Evolutionary conservation across 164 flowering plant species (phyloP), one percentile per base, ranked within the genome.

Genomic region (Saururus chinensis): DNA sequence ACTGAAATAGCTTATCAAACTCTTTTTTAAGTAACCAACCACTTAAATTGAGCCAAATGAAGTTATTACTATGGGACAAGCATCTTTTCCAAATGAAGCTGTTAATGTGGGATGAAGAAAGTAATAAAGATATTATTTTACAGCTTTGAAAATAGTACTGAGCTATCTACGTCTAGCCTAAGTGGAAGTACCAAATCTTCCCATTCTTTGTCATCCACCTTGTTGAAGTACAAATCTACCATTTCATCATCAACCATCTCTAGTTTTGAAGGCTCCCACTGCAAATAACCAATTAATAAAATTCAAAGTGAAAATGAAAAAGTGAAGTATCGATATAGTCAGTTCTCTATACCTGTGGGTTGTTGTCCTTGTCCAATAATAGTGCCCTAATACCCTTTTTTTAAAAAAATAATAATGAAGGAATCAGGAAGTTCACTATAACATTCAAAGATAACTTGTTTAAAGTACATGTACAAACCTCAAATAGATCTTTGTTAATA

Each of bases 361-460:
- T 73, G 67, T 59, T 77, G 72, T 87, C 90, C 75, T 87, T 87
- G 60, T 84, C 90, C 60, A 81, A 17, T 67, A 87, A 65, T 64
- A 85, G 60, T 45, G 95, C 95, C 65, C 95, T 82, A 74, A 79
- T 78, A 26, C 84, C 86, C 86, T 82, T n/a, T n/a, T n/a, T n/a
- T n/a, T n/a, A n/a, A n/a, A n/a, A n/a, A n/a, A n/a, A n/a, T n/a
- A n/a, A n/a, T n/a, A n/a, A n/a, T n/a, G n/a, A n/a, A n/a, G n/a
- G 37, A 30, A 30, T 13, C 1, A 53, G 7, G 12, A 53, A n/a
- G 20, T 19, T 53, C 7, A 0, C 17, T 0, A 41, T 10, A 14
- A 2, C 14, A 21, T 17, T 35, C 19, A 25, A 60, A 0, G 6
- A 2, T 22, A 25, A 30, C 2, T 30, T 30, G 37, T 6, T 45